A percentile compares a stretch with the other conserved stretches of the same genome.
Evolutionary conservation across 768 basidiomycete species (phyloP).

Genomic region (Suillus americanus): DNA sequence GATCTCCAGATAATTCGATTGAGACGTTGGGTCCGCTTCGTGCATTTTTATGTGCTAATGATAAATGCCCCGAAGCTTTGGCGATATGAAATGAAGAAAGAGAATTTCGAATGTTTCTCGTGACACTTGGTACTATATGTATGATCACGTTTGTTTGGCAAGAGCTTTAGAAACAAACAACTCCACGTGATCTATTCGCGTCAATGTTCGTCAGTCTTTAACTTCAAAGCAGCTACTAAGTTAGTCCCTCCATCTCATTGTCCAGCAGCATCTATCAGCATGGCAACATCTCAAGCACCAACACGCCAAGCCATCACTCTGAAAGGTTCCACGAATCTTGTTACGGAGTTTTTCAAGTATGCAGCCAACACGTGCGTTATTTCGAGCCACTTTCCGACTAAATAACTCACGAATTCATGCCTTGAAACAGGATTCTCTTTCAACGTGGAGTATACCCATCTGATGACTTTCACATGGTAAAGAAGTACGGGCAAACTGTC

Average conservation of each 20-base stretch:
- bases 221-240: neutral
- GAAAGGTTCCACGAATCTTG: conserved; percentile 90
- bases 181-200: conserved; percentile 17
- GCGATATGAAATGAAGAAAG: neutral
- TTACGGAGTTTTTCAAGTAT: conserved; percentile 99
- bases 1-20: conserved; percentile 57
- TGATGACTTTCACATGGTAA: conserved; percentile 99
- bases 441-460: conserved; percentile 96
- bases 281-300: conserved; percentile 47
- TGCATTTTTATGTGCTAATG: neutral
- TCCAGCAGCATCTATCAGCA: conserved; percentile 12
- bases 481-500: conserved; percentile 97
- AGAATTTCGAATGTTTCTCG: neutral
- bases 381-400: neutral
- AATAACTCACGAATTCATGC: neutral
- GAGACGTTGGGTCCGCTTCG: conserved; percentile 44
- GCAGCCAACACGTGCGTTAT: conserved; percentile 90
- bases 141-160: conserved; percentile 12
- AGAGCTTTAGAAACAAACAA: conserved; percentile 14
- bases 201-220: neutral
- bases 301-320: conserved; percentile 83
- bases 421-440: conserved; percentile 74
- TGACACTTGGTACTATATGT: too few species aligned
- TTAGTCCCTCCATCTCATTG: neutral
- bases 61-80: neutral